A percentile compares a stretch with the other conserved stretches of the same genome.
Conservation (phyloP, 2,329 filamentous ascomycete species). For the Penicillium occitanis region DNA sequence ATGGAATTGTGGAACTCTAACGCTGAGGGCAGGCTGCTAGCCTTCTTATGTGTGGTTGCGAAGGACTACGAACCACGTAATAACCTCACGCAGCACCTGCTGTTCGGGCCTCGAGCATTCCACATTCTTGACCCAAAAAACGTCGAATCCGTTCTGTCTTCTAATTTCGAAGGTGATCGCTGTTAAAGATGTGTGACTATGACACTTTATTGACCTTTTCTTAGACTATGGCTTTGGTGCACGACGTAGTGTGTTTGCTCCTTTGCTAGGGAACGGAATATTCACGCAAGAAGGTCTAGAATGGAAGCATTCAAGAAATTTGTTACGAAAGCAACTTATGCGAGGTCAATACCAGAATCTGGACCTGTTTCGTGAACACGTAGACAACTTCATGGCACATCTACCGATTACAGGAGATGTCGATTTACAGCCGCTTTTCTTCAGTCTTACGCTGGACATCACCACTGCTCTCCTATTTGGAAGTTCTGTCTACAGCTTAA, state of each 20-base stretch:
- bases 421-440: constrained; percentile 38
- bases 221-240: constrained; percentile 5
- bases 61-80: constrained; percentile 28
- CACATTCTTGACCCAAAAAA: constrained; percentile 23
- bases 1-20: not conserved
- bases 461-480: constrained; percentile 39
- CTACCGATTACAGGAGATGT: constrained; percentile 26
- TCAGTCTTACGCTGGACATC: constrained; percentile 37
- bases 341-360: not conserved
- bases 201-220: not conserved
- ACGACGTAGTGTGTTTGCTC: not conserved
- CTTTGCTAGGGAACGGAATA: not conserved
- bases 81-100: constrained; percentile 26
- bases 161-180: constrained; percentile 20
- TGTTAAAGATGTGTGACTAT: not conserved
- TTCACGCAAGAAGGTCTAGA: not conserved
- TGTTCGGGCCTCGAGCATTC: constrained; percentile 23
- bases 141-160: constrained; percentile 22
- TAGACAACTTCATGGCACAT: constrained; percentile 34
- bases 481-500: constrained; percentile 19
- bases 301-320: not conserved
- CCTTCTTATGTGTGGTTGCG: constrained; percentile 23
- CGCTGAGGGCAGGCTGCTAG: constrained; percentile 21
- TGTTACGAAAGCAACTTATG: not conserved
- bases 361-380: constrained; percentile 28